phyloP scores from a whole-genome alignment of 202 grass and related monocot genomes.

The Cymbopogon flexuosus region DNA sequence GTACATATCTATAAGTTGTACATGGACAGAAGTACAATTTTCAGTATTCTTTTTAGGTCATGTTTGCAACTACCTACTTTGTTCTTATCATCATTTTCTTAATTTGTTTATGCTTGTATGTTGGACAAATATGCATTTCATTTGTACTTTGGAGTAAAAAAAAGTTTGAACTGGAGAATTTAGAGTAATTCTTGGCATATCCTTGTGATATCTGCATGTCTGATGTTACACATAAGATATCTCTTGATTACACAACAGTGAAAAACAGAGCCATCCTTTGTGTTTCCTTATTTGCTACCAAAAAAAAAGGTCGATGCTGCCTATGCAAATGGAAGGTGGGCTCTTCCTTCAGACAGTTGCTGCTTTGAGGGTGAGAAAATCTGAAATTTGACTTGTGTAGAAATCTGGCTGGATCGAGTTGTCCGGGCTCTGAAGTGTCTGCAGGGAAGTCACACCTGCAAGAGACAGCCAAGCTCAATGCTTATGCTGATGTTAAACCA shows the following conservation, averaged over 20 bases:
- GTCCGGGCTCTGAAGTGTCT: conserved; percentile 77
- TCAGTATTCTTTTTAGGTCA: neutral
- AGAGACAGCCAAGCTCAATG: conserved; percentile 16
- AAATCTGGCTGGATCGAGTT: conserved; percentile 94
- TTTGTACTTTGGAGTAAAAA: neutral
- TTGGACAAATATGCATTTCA: neutral
- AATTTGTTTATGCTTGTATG: neutral
- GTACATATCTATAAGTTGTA: neutral
- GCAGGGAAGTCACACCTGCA: conserved; percentile 70
- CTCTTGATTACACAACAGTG: conserved; percentile 15
- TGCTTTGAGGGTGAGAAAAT: conserved; percentile 73
- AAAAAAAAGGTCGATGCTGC: conserved; percentile 10
- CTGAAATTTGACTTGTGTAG: conserved; percentile 86
- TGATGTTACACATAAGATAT: conserved; percentile 30
- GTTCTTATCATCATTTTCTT: neutral
- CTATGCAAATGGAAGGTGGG: conserved; percentile 18
- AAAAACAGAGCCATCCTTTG: conserved; percentile 19
- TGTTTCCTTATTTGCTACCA: conserved; percentile 20
- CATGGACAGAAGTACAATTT: neutral
- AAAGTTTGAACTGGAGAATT: neutral
- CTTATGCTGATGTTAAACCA: conserved; percentile 9
- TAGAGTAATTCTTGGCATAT: neutral
- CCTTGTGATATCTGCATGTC: conserved; percentile 3
- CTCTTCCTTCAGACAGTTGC: conserved; percentile 58
- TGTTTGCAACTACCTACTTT: conserved; percentile 1